A percentile compares a stretch with the other conserved stretches of the same genome.
Conservation (phyloP, 2,329 filamentous ascomycete genomes). For the Exophiala dermatitidis region DNA sequence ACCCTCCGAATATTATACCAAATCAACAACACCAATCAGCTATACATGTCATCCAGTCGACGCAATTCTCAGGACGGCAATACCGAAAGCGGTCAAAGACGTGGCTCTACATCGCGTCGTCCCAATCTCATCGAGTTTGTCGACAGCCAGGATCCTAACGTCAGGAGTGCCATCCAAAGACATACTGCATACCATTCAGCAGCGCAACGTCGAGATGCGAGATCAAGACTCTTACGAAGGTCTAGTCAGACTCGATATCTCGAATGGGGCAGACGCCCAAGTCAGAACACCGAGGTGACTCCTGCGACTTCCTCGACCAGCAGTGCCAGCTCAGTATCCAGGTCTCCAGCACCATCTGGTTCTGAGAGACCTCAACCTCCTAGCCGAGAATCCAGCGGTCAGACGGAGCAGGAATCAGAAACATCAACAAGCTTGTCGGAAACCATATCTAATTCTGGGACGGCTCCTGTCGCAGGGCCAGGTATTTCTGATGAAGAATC, state of each 20-base stretch:
- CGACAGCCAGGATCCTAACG: slow-evolving; percentile 25
- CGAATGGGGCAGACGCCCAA: slow-evolving; percentile 21
- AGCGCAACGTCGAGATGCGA: slow-evolving; percentile 23
- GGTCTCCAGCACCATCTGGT: slow-evolving; percentile 12
- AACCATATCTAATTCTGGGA: neutral
- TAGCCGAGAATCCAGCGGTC: neutral
- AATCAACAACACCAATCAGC: neutral
- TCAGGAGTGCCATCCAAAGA: slow-evolving; percentile 25
- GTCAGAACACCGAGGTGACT: slow-evolving; percentile 3
- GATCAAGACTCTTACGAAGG: slow-evolving; percentile 17
- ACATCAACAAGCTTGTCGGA: slow-evolving; percentile 3
- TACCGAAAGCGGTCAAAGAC: slow-evolving; percentile 1
- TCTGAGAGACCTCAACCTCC: neutral
- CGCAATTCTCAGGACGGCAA: slow-evolving; percentile 10
- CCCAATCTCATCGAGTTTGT: slow-evolving; percentile 23
- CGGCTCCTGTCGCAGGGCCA: neutral
- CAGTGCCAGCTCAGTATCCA: slow-evolving; percentile 18
- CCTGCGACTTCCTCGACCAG: slow-evolving; percentile 13
- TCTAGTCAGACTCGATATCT: slow-evolving; percentile 21
- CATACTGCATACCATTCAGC: slow-evolving; percentile 26
- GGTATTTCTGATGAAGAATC: slow-evolving; percentile 6
- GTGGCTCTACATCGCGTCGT: slow-evolving; percentile 4
- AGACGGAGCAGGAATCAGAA: slow-evolving; percentile 8
- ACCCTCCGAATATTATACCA: neutral
- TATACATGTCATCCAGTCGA: slow-evolving; percentile 18